Base-by-base conservation (phyloP, 768 basidiomycete species). In the Serendipita sp. region DNA sequence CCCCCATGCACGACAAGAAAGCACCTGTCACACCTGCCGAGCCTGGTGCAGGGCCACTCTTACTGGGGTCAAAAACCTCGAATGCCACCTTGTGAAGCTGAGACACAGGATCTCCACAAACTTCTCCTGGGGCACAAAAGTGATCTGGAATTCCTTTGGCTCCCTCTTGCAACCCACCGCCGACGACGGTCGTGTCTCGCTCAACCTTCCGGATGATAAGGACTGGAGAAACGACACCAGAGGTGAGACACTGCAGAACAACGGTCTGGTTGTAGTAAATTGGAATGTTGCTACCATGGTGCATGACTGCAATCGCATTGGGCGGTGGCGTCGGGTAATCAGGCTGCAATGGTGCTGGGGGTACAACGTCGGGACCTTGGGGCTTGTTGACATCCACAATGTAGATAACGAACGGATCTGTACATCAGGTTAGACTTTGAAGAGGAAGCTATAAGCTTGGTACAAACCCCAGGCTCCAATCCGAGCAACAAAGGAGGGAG, bases 231-330 rank as follows among this genome's bases (percentile, higher is more conserved):
- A 95, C 88, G 46, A 93, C 88, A 33, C 93, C 95, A 2, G 95
- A 95, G 1, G 88, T 88, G 67, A 95, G 77, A 70, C 93, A 97
- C 71, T 98, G 95, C 40, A 98, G 74, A 34, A 97, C 91, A 53
- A 98, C 88, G 1, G 91, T 93, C 73, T 94, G 89, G 71, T 98
- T 98, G 79, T 97, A 98, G 74, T 93, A 91, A 65, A 98, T 86
- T 16, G 92, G 87, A 53, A 91, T 91, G 70, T 87, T 87, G 2
- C 85, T 84, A 0, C 88, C 86, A 68, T 88, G 88, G 72, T 85
- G 85, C 45, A 85, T 85, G 74, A 89, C 88, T 3, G 88, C 78
- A 60, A 95, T 91, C 3, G 90, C 91, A 67, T 93, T 92, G 11
- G 91, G 87, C 29, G 94, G 91, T 36, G 90, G 89, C 0, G 87